Base-by-base conservation (phyloP, 257 asterid species). In the Petunia axillaris region DNA sequence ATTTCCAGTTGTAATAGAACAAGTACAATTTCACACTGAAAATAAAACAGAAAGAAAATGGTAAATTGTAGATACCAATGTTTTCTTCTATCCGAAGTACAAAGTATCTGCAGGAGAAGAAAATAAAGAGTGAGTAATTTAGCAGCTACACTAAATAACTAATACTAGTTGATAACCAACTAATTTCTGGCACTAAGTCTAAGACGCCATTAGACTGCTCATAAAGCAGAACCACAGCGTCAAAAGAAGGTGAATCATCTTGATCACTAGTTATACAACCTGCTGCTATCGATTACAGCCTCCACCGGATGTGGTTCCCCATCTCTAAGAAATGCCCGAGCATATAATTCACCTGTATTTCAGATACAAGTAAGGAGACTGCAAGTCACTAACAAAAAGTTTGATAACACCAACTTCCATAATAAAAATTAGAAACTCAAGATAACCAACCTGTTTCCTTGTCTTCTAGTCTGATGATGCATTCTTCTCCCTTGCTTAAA, bases 251-350 rank as follows among this genome's bases (percentile, higher is more conserved):
- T 54, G 73, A 79, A 39, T 44, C 10, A 66, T 60, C 41, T 80
- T 36, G 39, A 66, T 13, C 16, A 80, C 35, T 66, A 79, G 44
- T 77, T 68, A 38, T 73, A 60, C 57, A n/a, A 94, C 99, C 99
- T 96, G 98, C 99, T 96, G 85, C 99, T 96, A 84, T 96, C 99
- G 81, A 94, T 93, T 81, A 96, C 99, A 83, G 98, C 76, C 91
- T 96, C 99, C 86, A 96, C 95, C 5, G 99, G 99, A 84, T 96
- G 98, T 43, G 93, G 98, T 81, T 96, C 98, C 80, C 99, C 99
- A 3, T 92, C 99, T 87, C 97, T 89, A 83, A 96, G 81, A 91
- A 94, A 96, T 46, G 99, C 97, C 79, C 95, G 97, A 58, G 99
- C 99, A 91, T 96, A 96, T 76, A 96, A 82, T 84, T 96, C 99